These are phyloP conservation scores for Yarrowia sp. DNA, from an alignment of 805 yeast genomes.

Conservation along the genomic window DNA sequence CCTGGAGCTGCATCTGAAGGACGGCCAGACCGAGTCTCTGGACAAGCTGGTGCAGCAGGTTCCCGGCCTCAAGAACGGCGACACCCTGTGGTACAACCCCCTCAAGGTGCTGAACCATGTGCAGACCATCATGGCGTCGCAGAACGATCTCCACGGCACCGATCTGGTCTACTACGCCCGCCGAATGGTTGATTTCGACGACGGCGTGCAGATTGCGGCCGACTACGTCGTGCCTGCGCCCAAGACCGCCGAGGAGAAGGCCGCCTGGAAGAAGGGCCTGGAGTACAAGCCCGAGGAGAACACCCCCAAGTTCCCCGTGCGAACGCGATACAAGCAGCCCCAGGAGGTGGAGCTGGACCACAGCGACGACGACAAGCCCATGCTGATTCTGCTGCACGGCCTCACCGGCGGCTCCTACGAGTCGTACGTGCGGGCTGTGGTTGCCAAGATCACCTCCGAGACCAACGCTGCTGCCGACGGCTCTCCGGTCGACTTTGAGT, in stretches of 20 bases:
- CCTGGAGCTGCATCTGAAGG: slow-evolving; percentile 29
- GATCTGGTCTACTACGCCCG: slow-evolving; percentile 74
- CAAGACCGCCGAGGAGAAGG: slow-evolving; percentile 36
- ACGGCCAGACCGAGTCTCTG: slow-evolving; percentile 30
- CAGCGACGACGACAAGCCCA: slow-evolving; percentile 48
- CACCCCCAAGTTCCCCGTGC: slow-evolving; percentile 45
- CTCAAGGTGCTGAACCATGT: slow-evolving; percentile 66
- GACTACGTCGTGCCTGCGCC: slow-evolving; percentile 61
- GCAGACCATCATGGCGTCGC: slow-evolving; percentile 71
- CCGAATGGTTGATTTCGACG: slow-evolving; percentile 60
- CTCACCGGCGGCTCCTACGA: slow-evolving; percentile 86
- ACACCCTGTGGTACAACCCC: slow-evolving; percentile 60
- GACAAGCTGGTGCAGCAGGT: slow-evolving; percentile 41
- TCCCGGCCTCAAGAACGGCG: slow-evolving; percentile 49
- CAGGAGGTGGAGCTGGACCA: slow-evolving; percentile 44
- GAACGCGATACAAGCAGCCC: slow-evolving; percentile 53
- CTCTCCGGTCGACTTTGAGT: slow-evolving; percentile 48
- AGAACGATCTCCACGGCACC: slow-evolving; percentile 49
- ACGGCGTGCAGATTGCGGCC: slow-evolving; percentile 70
- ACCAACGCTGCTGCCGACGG: background rate
- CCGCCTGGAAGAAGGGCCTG: slow-evolving; percentile 35
- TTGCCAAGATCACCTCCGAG: slow-evolving; percentile 42
- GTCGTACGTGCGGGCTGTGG: slow-evolving; percentile 63
- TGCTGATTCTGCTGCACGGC: slow-evolving; percentile 70
- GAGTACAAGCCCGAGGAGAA: slow-evolving; percentile 37